Percentiles rank a stretch among this genome's conserved stretches.
phyloP scores from a whole-genome alignment of 768 basidiomycete species.

The Termitomyces sp. region DNA sequence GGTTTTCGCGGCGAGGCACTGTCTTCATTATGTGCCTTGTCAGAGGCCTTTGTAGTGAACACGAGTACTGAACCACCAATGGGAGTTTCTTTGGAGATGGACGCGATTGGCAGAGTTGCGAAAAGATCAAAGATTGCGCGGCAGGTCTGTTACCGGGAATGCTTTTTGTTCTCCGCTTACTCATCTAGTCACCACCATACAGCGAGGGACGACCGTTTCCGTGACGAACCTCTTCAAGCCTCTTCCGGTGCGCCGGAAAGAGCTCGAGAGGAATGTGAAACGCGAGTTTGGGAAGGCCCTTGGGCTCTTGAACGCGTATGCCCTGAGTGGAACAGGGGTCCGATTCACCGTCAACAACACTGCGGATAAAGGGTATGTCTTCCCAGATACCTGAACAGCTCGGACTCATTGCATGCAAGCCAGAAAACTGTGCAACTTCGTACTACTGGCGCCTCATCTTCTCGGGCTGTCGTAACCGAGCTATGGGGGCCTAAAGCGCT shows the following conservation, averaged over 20 bases:
- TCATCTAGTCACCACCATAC: slow-evolving; percentile 1
- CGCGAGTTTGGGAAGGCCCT: slow-evolving; percentile 87
- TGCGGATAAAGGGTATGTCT: too few species aligned
- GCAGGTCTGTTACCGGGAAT: slow-evolving; percentile 46
- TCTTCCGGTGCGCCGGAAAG: slow-evolving; percentile 86
- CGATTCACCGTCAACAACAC: slow-evolving; percentile 72
- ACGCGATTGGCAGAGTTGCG: slow-evolving; percentile 56
- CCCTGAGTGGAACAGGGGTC: slow-evolving; percentile 67
- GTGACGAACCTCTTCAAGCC: slow-evolving; percentile 72
- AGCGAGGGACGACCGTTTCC: slow-evolving; percentile 86
- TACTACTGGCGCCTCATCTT: slow-evolving; percentile 62
- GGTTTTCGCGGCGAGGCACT: slow-evolving; percentile 97
- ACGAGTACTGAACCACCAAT: too few species aligned
- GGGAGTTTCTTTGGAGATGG: slow-evolving; percentile 76
- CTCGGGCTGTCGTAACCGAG: slow-evolving; percentile 61
- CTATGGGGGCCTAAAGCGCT: slow-evolving; percentile 75
- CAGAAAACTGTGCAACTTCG: slow-evolving; percentile 67
- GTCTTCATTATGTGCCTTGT: slow-evolving; percentile 86
- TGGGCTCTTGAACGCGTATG: slow-evolving; percentile 79
- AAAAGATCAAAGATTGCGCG: slow-evolving; percentile 64
- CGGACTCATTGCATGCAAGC: too few species aligned
- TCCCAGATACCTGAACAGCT: too few species aligned
- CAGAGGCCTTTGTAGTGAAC: slow-evolving; percentile 64
- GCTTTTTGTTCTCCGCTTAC: not conserved
- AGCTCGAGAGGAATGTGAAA: slow-evolving; percentile 79